Conservation (phyloP, 768 basidiomycete genomes). For the Kwoniella newhampshirensis region DNA sequence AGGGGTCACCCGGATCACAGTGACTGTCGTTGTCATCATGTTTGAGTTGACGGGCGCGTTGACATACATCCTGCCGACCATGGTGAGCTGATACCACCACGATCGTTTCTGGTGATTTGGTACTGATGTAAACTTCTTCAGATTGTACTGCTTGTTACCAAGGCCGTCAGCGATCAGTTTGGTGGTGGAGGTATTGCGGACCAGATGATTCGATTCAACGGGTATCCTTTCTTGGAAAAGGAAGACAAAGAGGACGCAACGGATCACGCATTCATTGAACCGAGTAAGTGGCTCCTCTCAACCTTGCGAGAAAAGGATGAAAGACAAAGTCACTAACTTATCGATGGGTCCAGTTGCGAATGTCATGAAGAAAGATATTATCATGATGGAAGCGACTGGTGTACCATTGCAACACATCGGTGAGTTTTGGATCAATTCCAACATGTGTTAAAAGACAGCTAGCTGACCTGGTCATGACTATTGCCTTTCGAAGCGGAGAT, state of each 20-base stretch:
- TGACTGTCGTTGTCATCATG: constrained; percentile 98
- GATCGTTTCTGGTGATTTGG: too few relatives aligned
- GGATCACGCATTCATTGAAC: constrained; percentile 76
- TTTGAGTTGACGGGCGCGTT: constrained; percentile 96
- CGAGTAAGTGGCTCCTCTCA: constrained; percentile 61
- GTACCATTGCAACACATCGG: constrained; percentile 77
- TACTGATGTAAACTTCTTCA: too few relatives aligned
- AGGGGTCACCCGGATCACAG: constrained; percentile 94
- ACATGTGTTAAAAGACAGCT: background rate
- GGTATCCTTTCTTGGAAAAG: constrained; percentile 94
- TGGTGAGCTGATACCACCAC: constrained; percentile 65
- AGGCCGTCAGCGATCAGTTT: constrained; percentile 92
- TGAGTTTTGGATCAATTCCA: constrained; percentile 56
- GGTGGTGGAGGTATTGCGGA: constrained; percentile 94
- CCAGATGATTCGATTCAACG: constrained; percentile 94
- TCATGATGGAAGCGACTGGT: constrained; percentile 70
- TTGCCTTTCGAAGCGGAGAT: constrained; percentile 76
- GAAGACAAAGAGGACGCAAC: constrained; percentile 62
- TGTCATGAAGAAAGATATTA: constrained; percentile 82
- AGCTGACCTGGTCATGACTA: constrained; percentile 4
- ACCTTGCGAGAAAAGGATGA: background rate
- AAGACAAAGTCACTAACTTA: background rate
- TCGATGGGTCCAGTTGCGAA: constrained; percentile 64
- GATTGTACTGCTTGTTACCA: constrained; percentile 95
- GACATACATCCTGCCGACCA: constrained; percentile 94